These are phyloP conservation scores for Paracoccidioides brasiliensis DNA, from an alignment of 2,329 filamentous ascomycete genomes.

Conservation along the genomic window DNA sequence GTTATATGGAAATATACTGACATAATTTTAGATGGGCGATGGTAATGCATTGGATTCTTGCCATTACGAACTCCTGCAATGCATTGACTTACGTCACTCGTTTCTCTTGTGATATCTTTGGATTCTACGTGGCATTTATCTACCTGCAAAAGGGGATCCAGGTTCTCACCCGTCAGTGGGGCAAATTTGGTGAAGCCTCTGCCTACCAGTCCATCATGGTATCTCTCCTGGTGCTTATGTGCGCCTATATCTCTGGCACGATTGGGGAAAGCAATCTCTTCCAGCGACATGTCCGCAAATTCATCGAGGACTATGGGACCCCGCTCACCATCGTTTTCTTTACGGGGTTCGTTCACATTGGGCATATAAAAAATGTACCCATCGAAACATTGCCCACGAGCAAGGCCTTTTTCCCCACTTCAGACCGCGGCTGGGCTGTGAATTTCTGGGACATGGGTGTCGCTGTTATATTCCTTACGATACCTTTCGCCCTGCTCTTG, in stretches of 20 bases:
- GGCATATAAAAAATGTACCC: slow-evolving; percentile 59
- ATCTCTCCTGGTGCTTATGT: slow-evolving; percentile 62
- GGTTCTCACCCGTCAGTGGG: slow-evolving; percentile 64
- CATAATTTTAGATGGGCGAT: slow-evolving; percentile 54
- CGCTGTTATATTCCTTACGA: slow-evolving; percentile 63
- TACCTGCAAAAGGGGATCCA: slow-evolving; percentile 87
- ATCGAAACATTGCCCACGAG: slow-evolving; percentile 62
- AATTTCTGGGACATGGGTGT: slow-evolving; percentile 66
- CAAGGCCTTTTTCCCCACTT: slow-evolving; percentile 66
- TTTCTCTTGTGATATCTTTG: slow-evolving; percentile 88
- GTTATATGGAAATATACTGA: neutral
- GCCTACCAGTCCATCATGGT: slow-evolving; percentile 67
- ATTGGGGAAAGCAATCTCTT: slow-evolving; percentile 61
- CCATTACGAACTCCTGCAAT: slow-evolving; percentile 77
- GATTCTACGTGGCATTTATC: slow-evolving; percentile 85
- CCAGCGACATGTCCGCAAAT: slow-evolving; percentile 60
- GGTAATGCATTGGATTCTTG: slow-evolving; percentile 71
- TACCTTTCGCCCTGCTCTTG: slow-evolving; percentile 74
- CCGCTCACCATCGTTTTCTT: slow-evolving; percentile 76
- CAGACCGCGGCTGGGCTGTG: slow-evolving; percentile 61
- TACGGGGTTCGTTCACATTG: slow-evolving; percentile 76
- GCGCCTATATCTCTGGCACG: slow-evolving; percentile 60
- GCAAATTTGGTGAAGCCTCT: slow-evolving; percentile 43
- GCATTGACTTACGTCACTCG: slow-evolving; percentile 77
- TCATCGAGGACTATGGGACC: slow-evolving; percentile 81